Evolutionary conservation across 257 asterid species (phyloP).

Genomic region (Fraxinus pennsylvanica): DNA sequence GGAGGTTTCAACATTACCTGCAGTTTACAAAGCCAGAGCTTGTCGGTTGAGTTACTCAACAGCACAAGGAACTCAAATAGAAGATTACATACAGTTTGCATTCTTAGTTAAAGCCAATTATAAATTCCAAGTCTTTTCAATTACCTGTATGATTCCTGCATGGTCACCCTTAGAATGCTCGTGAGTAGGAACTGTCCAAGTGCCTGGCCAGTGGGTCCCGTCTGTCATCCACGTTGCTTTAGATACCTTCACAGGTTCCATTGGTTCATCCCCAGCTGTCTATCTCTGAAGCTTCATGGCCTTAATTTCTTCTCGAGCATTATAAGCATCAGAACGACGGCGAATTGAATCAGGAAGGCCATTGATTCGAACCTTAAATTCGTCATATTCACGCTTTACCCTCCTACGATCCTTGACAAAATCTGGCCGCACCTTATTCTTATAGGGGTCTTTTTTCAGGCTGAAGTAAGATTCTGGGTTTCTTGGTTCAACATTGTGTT

Average conservation of each 20-base stretch:
- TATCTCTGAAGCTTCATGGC: constrained; percentile 67
- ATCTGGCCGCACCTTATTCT: constrained; percentile 69
- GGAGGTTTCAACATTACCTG: constrained; percentile 90
- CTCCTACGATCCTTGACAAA: constrained; percentile 83
- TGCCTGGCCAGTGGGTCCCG: constrained; percentile 88
- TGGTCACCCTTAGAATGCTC: constrained; percentile 81
- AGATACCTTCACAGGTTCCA: constrained; percentile 59
- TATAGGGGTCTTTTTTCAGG: constrained; percentile 67
- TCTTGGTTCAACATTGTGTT: constrained; percentile 67
- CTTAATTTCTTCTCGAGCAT: constrained; percentile 74
- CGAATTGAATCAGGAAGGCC: constrained; percentile 76
- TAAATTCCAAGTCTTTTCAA: not conserved
- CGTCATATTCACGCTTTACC: constrained; percentile 78
- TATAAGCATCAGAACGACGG: constrained; percentile 75
- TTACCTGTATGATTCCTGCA: constrained; percentile 85
- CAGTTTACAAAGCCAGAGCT: constrained; percentile 14
- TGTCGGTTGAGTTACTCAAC: not conserved
- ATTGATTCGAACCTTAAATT: constrained; percentile 72
- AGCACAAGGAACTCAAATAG: not conserved
- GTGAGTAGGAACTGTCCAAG: constrained; percentile 54
- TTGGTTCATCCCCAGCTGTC: constrained; percentile 47
- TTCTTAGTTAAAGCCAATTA: not conserved
- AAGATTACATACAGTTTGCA: not conserved
- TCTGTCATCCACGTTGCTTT: constrained; percentile 92
- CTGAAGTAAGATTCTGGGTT: constrained; percentile 68